Percentiles rank a stretch among this genome's conserved stretches.
These are phyloP conservation scores for Chrysoporthe austroafricana DNA, from an alignment of 2,329 filamentous ascomycete species.

Conservation along the genomic window DNA sequence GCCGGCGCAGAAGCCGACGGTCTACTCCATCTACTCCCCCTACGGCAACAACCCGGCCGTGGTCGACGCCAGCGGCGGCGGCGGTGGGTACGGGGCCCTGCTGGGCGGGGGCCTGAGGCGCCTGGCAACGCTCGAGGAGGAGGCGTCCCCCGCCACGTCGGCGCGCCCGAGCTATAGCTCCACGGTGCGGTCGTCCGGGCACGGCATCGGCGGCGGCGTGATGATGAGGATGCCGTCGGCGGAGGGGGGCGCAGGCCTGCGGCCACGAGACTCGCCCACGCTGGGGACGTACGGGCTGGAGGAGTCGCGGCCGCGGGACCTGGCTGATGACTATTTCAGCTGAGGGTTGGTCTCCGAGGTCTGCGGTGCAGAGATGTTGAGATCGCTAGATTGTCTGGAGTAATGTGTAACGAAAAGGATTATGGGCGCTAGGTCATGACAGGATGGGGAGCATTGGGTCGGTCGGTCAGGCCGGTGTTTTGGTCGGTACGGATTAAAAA, in stretches of 20 bases:
- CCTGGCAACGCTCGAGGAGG: background rate
- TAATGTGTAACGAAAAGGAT: background rate
- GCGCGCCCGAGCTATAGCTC: background rate
- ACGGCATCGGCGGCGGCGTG: background rate
- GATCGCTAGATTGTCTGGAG: background rate
- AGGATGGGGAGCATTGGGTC: background rate
- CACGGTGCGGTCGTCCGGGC: background rate
- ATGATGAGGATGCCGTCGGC: background rate
- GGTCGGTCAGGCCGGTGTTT: background rate
- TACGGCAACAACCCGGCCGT: background rate
- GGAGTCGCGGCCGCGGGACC: background rate
- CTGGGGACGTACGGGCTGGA: background rate
- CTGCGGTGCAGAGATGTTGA: background rate
- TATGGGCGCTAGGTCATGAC: background rate
- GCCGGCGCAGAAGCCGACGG: conserved; percentile 1
- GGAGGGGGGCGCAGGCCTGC: no score
- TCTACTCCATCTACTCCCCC: background rate
- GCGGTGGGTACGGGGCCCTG: background rate
- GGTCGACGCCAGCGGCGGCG: background rate
- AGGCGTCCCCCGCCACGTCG: background rate
- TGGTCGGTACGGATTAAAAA: background rate
- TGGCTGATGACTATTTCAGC: conserved; percentile 9
- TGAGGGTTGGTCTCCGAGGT: no score
- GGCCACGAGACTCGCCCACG: conserved; percentile 2
- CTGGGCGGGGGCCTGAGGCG: no score